Conservation (phyloP, 78 protist genomes). For the Dictyostelium citrinum region DNA sequence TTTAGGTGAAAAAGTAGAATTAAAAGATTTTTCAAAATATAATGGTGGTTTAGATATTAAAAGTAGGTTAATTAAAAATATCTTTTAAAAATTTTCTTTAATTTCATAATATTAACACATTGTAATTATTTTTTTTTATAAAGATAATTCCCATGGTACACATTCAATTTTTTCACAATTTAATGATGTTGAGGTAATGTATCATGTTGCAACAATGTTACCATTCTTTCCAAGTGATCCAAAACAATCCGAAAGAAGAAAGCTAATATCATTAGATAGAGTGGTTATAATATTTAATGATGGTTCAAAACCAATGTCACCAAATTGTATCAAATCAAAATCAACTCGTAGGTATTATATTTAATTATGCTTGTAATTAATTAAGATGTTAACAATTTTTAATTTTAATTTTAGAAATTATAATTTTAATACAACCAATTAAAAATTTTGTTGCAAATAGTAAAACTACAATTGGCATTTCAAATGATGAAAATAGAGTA, state of each 20-base stretch:
- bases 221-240: conserved; percentile 83
- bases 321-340: conserved; percentile 67
- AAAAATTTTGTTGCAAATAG: neutral
- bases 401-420: conserved; percentile 42
- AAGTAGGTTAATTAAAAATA: neutral
- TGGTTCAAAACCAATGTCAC: conserved; percentile 57
- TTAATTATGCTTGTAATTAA: neutral
- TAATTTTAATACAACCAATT: conserved; percentile 53
- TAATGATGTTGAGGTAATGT: conserved; percentile 86
- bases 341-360: conserved; percentile 62
- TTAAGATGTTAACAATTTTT: neutral
- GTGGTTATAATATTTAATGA: conserved; percentile 76
- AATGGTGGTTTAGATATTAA: conserved; percentile 82
- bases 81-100: no score
- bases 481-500: neutral
- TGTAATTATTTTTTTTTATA: neutral
- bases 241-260: conserved; percentile 81
- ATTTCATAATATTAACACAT: no score
- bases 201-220: conserved; percentile 86
- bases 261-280: conserved; percentile 80
- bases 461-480: neutral
- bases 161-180: conserved; percentile 79
- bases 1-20: conserved; percentile 68
- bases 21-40: conserved; percentile 61
- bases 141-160: conserved; percentile 71